phyloP scores from a whole-genome alignment of 176 grass and related monocot genomes.

The Zizania latifolia region DNA sequence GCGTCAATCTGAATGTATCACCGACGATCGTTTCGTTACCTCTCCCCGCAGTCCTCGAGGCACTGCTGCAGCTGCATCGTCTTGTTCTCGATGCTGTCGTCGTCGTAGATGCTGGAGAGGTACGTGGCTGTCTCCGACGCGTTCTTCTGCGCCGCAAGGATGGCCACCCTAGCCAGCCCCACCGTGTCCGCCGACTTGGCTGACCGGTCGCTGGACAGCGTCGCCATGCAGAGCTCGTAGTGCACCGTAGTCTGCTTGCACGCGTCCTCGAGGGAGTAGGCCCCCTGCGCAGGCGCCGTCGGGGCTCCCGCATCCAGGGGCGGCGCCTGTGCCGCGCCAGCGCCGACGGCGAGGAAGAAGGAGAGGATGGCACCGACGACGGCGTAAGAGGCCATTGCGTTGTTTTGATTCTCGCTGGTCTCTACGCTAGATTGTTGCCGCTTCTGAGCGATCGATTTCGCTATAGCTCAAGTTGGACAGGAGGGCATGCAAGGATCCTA shows the following conservation, averaged over 20 bases:
- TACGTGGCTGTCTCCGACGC: conserved; percentile 38
- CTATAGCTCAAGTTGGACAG: neutral
- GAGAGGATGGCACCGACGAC: conserved; percentile 30
- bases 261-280: conserved; percentile 28
- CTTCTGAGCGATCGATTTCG: neutral
- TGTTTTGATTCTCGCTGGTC: neutral
- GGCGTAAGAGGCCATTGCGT: neutral
- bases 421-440: too few species aligned
- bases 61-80: conserved; percentile 53
- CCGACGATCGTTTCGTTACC: too few species aligned
- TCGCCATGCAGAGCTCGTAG: conserved; percentile 43
- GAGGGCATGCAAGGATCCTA: neutral
- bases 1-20: too few species aligned
- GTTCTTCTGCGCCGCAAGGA: conserved; percentile 40
- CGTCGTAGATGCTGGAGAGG: conserved; percentile 32
- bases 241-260: conserved; percentile 49
- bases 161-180: conserved; percentile 33
- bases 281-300: neutral
- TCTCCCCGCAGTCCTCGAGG: conserved; percentile 45
- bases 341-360: conserved; percentile 25
- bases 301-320: neutral
- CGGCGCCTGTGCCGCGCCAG: neutral
- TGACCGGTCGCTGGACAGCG: conserved; percentile 36
- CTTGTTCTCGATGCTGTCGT: conserved; percentile 31
- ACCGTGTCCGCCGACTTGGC: conserved; percentile 17